Conservation (phyloP, 169 alveolate genomes). For the Plasmodium gaboni region DNA sequence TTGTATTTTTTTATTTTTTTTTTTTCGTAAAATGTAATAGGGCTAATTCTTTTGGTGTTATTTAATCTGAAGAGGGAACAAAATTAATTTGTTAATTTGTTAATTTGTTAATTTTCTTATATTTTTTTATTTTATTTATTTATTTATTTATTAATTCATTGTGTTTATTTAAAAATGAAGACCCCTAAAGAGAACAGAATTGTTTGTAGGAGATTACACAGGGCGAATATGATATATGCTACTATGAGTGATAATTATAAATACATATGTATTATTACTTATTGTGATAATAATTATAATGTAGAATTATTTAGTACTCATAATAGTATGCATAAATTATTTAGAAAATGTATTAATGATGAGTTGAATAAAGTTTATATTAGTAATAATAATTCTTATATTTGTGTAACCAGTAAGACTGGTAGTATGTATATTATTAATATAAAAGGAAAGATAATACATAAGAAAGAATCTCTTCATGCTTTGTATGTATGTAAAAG, state of each 20-base stretch:
- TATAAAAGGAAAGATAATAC: slow-evolving; percentile 40
- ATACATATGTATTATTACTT: slow-evolving; percentile 65
- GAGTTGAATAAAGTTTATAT: slow-evolving; percentile 61
- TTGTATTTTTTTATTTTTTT: no score
- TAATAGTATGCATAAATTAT: slow-evolving; percentile 60
- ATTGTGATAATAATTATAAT: slow-evolving; percentile 44
- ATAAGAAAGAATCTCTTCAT: slow-evolving; percentile 56
- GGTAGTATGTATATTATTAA: slow-evolving; percentile 60
- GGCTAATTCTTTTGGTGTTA: no score
- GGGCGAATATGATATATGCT: slow-evolving; percentile 66
- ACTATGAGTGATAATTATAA: slow-evolving; percentile 56
- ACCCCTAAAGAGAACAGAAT: slow-evolving; percentile 28
- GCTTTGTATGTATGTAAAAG: slow-evolving; percentile 29
- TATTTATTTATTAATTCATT: neutral
- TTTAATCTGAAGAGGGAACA: neutral
- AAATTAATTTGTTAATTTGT: neutral
- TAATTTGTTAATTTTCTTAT: no score
- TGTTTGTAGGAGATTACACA: slow-evolving; percentile 46
- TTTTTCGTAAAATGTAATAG: no score
- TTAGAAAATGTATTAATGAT: slow-evolving; percentile 46
- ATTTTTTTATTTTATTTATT: neutral
- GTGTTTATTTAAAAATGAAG: slow-evolving; percentile 7
- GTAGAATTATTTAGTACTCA: slow-evolving; percentile 44
- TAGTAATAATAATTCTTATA: slow-evolving; percentile 30
- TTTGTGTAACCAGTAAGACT: slow-evolving; percentile 65